Conservation (phyloP, 345 rosid species). For the Syzygium aromaticum region DNA sequence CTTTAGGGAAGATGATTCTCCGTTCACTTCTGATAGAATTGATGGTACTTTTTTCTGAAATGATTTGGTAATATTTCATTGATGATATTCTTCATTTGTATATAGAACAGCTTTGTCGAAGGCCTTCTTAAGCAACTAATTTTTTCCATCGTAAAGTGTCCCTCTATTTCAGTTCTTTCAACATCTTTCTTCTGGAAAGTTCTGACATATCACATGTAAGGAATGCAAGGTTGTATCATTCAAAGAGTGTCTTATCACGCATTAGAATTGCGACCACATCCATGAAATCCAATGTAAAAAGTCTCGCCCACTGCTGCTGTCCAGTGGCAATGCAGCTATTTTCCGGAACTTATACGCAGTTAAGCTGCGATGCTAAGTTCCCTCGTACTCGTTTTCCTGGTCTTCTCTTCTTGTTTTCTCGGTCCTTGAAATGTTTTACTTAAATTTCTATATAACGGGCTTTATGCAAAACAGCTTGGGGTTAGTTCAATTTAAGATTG, state of each 20-base stretch:
- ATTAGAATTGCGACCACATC: not conserved
- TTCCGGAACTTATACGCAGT: not conserved
- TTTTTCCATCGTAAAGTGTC: not conserved
- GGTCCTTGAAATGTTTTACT: not conserved
- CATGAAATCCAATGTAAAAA: not conserved
- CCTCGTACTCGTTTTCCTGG: not conserved
- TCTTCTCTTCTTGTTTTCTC: not conserved
- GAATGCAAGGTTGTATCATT: not conserved
- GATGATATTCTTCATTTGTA: not conserved
- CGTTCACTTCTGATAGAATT: not conserved
- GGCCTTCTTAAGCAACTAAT: not conserved
- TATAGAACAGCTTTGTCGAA: not conserved
- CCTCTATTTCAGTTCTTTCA: not conserved
- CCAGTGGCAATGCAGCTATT: not conserved
- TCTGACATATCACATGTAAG: not conserved
- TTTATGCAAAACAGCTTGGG: not conserved
- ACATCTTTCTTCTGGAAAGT: not conserved
- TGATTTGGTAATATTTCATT: not conserved
- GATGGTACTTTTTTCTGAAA: not conserved
- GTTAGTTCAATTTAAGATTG: not conserved
- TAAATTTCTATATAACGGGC: not conserved
- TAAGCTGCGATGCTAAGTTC: not conserved
- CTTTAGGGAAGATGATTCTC: not conserved
- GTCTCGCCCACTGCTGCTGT: not conserved
- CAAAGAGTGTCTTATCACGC: not conserved